Base-by-base conservation (phyloP, 2,329 filamentous ascomycete genomes). In the Endocalyx cinctus region DNA sequence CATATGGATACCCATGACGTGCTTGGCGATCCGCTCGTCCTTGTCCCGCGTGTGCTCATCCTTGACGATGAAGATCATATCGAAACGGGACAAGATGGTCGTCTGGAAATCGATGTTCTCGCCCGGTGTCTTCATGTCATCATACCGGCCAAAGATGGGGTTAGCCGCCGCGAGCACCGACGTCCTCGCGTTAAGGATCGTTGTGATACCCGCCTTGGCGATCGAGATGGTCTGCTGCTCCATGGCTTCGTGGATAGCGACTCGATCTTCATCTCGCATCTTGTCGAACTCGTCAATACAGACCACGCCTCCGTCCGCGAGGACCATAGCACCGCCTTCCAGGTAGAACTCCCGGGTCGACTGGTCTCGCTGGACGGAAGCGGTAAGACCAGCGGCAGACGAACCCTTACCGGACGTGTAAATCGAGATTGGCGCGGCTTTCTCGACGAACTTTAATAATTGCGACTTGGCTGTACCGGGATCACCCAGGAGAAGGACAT, bases 231-330 rank as follows among this genome's bases (percentile, higher is more conserved):
- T 98, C 62, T 98, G 92, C 66, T 98, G 92, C 59, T 98, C 92
- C 92, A 98, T 98, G 38, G 92, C 92, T 74, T 98, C 92, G 71
- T 98, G 92, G 47, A 98, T 98, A 2, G 92, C 92, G 6, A 97
- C 92, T 49, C 92, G 78, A 52, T 98, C 92, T 60, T 98, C 92
- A 57, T 98, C 92, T 42, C 92, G 77, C 92, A 98, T 98, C 71
- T 98, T 98, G 68, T 98, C 92, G 56, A 98, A 98, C 64, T 98
- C 92, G 56, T 98, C 92, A 50, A 98, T 98, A 62, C 92, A 97
- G 8, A 97, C 92, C 1, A 97, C 90, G 50, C 92, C 92, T 3
- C 89, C 89, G 47, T 98, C 92, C 4, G 92, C 92, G 13, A 98
- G 77, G 4, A 98, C 92, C 92, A 98, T 97, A 19, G 92, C 92